Evolutionary conservation across 345 rosid genomes (phyloP).

Genomic region (Eucalyptus erythrocorys): DNA sequence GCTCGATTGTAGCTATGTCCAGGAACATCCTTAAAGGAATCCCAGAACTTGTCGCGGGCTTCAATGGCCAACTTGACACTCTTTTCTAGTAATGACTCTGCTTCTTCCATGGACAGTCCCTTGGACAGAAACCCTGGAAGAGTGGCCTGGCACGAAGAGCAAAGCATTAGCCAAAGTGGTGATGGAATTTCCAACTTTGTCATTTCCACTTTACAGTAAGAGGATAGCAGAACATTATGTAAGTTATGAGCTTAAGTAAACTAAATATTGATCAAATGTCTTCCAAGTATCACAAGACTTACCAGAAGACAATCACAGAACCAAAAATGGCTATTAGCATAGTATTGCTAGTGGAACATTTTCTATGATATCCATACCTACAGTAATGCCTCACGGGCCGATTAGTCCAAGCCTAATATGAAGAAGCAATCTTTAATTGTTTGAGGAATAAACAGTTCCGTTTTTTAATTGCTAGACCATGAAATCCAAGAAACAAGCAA

Average conservation of each 20-base stretch:
- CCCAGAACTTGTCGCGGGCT: constrained; percentile 83
- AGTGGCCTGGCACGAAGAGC: constrained; percentile 39
- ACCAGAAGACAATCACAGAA: background rate
- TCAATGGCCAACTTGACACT: constrained; percentile 71
- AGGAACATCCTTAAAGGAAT: constrained; percentile 19
- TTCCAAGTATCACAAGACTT: background rate
- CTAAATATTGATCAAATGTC: background rate
- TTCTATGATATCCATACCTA: background rate
- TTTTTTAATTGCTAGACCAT: background rate
- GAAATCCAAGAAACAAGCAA: background rate
- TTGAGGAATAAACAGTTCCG: background rate
- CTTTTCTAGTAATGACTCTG: constrained; percentile 47
- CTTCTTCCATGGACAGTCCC: constrained; percentile 68
- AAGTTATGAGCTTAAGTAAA: background rate
- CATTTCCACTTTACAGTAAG: background rate
- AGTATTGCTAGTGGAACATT: background rate
- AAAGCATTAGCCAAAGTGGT: background rate
- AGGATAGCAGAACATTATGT: background rate
- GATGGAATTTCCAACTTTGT: background rate
- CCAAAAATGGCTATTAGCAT: background rate
- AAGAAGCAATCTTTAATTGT: background rate
- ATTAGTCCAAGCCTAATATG: background rate
- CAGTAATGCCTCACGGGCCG: background rate
- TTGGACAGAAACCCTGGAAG: constrained; percentile 73
- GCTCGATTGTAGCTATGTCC: constrained; percentile 50